Evolutionary conservation across 2,329 filamentous ascomycete species (phyloP).

Genomic region (Scytalidium sp.): DNA sequence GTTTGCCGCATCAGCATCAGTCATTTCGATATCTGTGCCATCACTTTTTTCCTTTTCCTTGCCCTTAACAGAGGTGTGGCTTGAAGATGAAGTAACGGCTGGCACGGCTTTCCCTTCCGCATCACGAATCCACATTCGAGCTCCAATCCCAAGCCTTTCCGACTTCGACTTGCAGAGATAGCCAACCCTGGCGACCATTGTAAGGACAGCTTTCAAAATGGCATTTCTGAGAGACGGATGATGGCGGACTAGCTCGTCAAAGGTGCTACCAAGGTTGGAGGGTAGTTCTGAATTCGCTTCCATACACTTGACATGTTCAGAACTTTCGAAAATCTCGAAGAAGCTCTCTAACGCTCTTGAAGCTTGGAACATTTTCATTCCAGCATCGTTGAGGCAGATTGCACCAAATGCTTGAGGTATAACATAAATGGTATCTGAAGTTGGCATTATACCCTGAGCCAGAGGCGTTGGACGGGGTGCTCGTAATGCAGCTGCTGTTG

Average conservation of each 20-base stretch:
- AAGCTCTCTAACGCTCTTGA: constrained; percentile 83
- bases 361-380: constrained; percentile 81
- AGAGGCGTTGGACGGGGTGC: constrained; percentile 40
- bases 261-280: constrained; percentile 72
- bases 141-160: constrained; percentile 67
- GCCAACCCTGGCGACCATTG: constrained; percentile 82
- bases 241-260: constrained; percentile 93
- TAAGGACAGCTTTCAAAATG: constrained; percentile 81
- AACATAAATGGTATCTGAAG: constrained; percentile 81
- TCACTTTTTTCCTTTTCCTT: constrained; percentile 35
- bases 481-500: constrained; percentile 47
- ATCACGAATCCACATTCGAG: constrained; percentile 69
- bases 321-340: constrained; percentile 95
- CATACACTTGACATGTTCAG: constrained; percentile 82
- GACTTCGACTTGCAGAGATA: constrained; percentile 71
- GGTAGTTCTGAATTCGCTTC: constrained; percentile 71
- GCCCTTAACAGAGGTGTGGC: constrained; percentile 29
- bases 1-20: constrained; percentile 41
- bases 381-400: constrained; percentile 85
- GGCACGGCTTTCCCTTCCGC: constrained; percentile 55
- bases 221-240: constrained; percentile 79
- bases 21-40: constrained; percentile 66
- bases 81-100: constrained; percentile 34
- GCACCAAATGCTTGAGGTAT: constrained; percentile 88
- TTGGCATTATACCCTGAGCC: constrained; percentile 77